phyloP scores from a whole-genome alignment of 2,329 filamentous ascomycete species.

The Dactylellina sp. region DNA sequence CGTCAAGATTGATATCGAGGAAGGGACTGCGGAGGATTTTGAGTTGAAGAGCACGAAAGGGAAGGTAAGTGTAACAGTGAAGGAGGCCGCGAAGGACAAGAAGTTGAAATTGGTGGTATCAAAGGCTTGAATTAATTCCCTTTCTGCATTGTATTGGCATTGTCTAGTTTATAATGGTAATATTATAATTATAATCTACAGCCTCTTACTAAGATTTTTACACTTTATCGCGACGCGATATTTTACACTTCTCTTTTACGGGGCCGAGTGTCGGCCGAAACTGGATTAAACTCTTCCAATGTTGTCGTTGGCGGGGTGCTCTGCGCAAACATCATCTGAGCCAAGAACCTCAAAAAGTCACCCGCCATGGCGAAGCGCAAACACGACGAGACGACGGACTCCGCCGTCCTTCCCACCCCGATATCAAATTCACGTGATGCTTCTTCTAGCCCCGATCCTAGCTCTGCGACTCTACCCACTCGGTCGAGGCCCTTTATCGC shows the following conservation, averaged over 20 bases:
- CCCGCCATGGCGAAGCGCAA: conserved; percentile 47
- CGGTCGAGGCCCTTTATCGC: conserved; percentile 54
- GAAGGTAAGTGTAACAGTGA: conserved; percentile 46
- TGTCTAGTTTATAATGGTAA: no score
- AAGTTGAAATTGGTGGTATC: conserved; percentile 43
- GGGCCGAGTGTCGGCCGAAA: no score
- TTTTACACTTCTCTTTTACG: no score
- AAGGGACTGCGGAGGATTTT: conserved; percentile 36
- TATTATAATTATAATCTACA: no score
- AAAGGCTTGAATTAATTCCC: conserved; percentile 37
- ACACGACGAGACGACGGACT: conserved; percentile 37
- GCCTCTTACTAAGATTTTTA: no score
- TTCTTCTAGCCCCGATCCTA: conserved; percentile 50
- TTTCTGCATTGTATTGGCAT: no score
- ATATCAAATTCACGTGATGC: conserved; percentile 31
- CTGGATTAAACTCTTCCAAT: no score
- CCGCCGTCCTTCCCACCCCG: no score
- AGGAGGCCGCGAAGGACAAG: conserved; percentile 47
- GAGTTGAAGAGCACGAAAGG: conserved; percentile 28
- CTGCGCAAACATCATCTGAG: not conserved
- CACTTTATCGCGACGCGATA: no score
- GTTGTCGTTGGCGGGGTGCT: no score
- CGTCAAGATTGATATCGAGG: conserved; percentile 41
- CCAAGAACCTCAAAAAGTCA: not conserved
- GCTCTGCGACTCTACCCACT: conserved; percentile 38